These are phyloP conservation scores for Plasmodium gonderi DNA, from an alignment of 169 alveolate species.

Conservation along the genomic window DNA sequence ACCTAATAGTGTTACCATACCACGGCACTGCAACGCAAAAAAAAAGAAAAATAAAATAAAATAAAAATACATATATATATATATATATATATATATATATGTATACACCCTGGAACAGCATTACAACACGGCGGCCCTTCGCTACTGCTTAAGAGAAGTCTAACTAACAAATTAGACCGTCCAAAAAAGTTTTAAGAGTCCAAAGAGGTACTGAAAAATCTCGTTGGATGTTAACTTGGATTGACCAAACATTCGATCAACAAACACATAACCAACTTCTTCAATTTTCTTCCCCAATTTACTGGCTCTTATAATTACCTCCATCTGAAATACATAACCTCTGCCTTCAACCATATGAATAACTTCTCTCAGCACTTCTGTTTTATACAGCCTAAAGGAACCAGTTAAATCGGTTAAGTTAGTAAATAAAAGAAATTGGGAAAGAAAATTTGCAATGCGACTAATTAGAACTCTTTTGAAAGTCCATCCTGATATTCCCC, in stretches of 20 bases:
- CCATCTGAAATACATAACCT: slow-evolving; percentile 98
- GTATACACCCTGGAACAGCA: too few relatives aligned
- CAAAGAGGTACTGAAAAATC: slow-evolving; percentile 91
- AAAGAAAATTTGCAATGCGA: slow-evolving; percentile 95
- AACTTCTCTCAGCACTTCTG: slow-evolving; percentile 88
- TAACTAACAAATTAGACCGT: too few relatives aligned
- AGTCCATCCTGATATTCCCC: slow-evolving; percentile 98
- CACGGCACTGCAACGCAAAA: too few relatives aligned
- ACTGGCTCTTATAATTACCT: slow-evolving; percentile 94
- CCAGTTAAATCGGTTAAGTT: slow-evolving; percentile 94
- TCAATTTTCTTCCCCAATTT: slow-evolving; percentile 89
- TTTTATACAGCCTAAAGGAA: slow-evolving; percentile 94
- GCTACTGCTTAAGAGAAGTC: too few relatives aligned
- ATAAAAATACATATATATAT: too few relatives aligned
- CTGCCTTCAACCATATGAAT: slow-evolving; percentile 51
- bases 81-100: too few relatives aligned
- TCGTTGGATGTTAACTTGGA: slow-evolving; percentile 96
- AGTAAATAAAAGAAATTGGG: slow-evolving; percentile 88
- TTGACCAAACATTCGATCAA: slow-evolving; percentile 96
- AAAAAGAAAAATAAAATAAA: too few relatives aligned
- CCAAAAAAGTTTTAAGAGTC: slow-evolving; percentile 90
- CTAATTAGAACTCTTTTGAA: slow-evolving; percentile 93
- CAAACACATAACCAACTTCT: slow-evolving; percentile 97
- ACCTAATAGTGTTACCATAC: too few relatives aligned
- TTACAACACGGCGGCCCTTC: background rate